phyloP scores from a whole-genome alignment of 2,329 filamentous ascomycete species.

The Helotiales sp. region DNA sequence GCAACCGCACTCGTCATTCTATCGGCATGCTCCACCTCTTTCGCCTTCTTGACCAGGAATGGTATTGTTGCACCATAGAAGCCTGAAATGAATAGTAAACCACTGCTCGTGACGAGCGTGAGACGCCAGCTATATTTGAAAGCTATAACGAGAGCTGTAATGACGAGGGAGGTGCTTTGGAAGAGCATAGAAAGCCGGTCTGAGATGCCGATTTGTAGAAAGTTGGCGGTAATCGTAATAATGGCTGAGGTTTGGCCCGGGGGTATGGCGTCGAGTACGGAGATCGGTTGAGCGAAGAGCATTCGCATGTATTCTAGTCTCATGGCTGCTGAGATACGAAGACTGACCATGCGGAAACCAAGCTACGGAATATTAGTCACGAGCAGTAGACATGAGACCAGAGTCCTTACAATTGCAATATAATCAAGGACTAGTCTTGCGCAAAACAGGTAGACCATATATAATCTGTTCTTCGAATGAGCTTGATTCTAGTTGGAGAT shows the following conservation, averaged over 20 bases:
- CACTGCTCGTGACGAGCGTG: slow-evolving; percentile 57
- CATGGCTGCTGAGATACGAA: slow-evolving; percentile 60
- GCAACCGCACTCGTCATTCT: slow-evolving; percentile 58
- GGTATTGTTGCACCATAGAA: slow-evolving; percentile 52
- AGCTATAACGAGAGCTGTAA: slow-evolving; percentile 54
- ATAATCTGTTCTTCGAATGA: slow-evolving; percentile 47
- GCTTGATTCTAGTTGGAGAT: background rate
- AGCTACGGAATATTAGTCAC: slow-evolving; percentile 42
- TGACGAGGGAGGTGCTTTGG: slow-evolving; percentile 54
- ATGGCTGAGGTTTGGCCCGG: slow-evolving; percentile 42
- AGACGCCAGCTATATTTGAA: slow-evolving; percentile 59
- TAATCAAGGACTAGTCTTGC: slow-evolving; percentile 65
- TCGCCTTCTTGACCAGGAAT: slow-evolving; percentile 53
- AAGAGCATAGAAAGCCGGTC: slow-evolving; percentile 61
- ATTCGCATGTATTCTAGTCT: slow-evolving; percentile 61
- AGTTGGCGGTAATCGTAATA: slow-evolving; percentile 66
- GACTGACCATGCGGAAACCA: slow-evolving; percentile 60
- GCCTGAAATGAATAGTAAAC: slow-evolving; percentile 55
- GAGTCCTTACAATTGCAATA: slow-evolving; percentile 45
- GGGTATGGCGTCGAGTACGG: slow-evolving; percentile 67
- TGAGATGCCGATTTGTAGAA: slow-evolving; percentile 62
- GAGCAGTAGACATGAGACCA: background rate
- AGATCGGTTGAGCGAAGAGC: slow-evolving; percentile 65
- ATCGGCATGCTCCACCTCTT: slow-evolving; percentile 49
- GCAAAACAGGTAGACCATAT: slow-evolving; percentile 70